phyloP scores from a whole-genome alignment of 495 filamentous ascomycete genomes.

The Melanomma pulvis-pyrius region DNA sequence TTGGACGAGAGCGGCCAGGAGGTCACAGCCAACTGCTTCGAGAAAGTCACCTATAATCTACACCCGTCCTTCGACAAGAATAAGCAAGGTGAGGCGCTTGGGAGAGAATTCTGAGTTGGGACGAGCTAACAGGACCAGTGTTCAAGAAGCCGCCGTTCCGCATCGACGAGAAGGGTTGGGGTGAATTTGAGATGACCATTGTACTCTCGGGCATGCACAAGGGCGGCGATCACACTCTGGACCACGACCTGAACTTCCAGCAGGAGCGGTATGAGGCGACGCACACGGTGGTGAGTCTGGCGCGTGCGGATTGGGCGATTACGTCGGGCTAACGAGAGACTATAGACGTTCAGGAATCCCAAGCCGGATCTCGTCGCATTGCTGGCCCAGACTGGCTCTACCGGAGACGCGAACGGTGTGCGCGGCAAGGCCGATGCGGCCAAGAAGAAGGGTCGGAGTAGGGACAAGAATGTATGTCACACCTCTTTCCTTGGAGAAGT shows the following conservation, averaged over 20 bases:
- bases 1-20: constrained; percentile 62
- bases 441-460: constrained; percentile 72
- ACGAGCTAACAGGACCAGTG: constrained; percentile 22
- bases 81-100: constrained; percentile 70
- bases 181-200: constrained; percentile 96
- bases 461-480: constrained; percentile 63
- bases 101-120: not conserved
- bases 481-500: not conserved
- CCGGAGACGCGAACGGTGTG: constrained; percentile 61
- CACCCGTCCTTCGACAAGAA: constrained; percentile 90
- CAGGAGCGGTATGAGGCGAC: constrained; percentile 78
- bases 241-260: constrained; percentile 91
- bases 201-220: constrained; percentile 79
- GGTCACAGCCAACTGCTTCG: constrained; percentile 79
- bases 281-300: constrained; percentile 68
- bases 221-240: constrained; percentile 75
- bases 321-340: constrained; percentile 35
- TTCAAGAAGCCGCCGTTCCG: constrained; percentile 79
- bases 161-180: constrained; percentile 94
- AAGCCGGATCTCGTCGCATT: constrained; percentile 73
- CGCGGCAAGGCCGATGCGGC: constrained; percentile 61
- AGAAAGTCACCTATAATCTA: constrained; percentile 86
- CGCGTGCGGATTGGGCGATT: not conserved
- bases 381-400: constrained; percentile 78
- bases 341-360: constrained; percentile 82